Evolutionary conservation across 176 grass and related monocot genomes (phyloP).

Genomic region (Phyllostachys edulis): DNA sequence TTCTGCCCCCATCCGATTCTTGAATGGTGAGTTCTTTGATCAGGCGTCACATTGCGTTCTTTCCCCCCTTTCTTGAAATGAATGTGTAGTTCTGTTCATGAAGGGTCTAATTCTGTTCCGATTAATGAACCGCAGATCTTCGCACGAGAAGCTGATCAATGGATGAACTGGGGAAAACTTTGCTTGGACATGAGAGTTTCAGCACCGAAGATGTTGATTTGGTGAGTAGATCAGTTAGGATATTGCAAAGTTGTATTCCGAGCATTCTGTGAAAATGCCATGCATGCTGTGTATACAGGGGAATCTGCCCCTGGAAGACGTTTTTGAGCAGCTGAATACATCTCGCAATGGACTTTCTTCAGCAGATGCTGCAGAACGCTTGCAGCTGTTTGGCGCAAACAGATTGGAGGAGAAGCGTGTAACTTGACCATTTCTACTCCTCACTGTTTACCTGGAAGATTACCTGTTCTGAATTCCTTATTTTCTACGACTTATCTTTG

Average conservation of each 20-base stretch:
- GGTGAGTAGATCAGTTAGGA: slow-evolving; percentile 30
- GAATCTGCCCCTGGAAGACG: slow-evolving; percentile 55
- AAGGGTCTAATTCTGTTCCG: background rate
- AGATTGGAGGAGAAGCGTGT: slow-evolving; percentile 78
- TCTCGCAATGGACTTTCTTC: slow-evolving; percentile 50
- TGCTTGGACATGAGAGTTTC: slow-evolving; percentile 55
- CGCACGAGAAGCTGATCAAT: background rate
- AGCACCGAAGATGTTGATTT: slow-evolving; percentile 53
- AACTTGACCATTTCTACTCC: background rate
- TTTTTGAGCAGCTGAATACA: slow-evolving; percentile 54
- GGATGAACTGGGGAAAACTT: slow-evolving; percentile 52
- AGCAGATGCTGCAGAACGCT: slow-evolving; percentile 50
- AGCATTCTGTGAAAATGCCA: background rate
- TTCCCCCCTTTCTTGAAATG: no score
- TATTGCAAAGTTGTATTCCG: background rate
- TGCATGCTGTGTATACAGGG: slow-evolving; percentile 36
- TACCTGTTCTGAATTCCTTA: background rate
- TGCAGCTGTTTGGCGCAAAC: slow-evolving; percentile 68
- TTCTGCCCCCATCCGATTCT: slow-evolving; percentile 3
- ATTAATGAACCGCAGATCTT: background rate
- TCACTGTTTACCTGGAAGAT: background rate
- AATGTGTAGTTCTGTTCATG: background rate
- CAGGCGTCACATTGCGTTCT: background rate
- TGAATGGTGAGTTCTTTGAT: slow-evolving; percentile 9
- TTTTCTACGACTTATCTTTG: slow-evolving; percentile 1